Evolutionary conservation across 2,329 filamentous ascomycete genomes (phyloP).

Genomic region (Fusarium lyarnte): DNA sequence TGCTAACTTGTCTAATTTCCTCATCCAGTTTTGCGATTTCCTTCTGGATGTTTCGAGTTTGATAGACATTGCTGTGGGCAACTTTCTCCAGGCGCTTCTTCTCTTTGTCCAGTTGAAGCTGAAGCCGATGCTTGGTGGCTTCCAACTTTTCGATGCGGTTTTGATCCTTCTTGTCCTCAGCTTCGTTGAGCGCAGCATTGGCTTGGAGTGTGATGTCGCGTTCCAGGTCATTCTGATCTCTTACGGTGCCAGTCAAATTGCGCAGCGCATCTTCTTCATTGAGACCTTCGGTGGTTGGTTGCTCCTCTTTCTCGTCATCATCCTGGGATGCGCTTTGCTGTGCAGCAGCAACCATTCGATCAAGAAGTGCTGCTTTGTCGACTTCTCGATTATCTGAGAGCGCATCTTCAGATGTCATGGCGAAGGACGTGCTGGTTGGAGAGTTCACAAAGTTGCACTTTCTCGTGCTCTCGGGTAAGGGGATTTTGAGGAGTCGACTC

Average conservation of each 20-base stretch:
- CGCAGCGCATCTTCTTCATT: conserved; percentile 70
- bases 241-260: conserved; percentile 73
- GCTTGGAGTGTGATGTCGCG: conserved; percentile 79
- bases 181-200: conserved; percentile 66
- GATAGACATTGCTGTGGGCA: conserved; percentile 54
- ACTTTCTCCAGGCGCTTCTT: conserved; percentile 58
- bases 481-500: not conserved
- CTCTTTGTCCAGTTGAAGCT: conserved; percentile 69
- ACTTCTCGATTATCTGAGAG: conserved; percentile 32
- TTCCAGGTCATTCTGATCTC: conserved; percentile 90
- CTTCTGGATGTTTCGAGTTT: conserved; percentile 67
- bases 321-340: conserved; percentile 38
- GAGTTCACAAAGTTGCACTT: not conserved
- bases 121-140: conserved; percentile 65
- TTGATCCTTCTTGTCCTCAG: conserved; percentile 70
- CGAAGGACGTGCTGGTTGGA: not conserved
- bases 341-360: conserved; percentile 46
- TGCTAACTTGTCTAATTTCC: conserved; percentile 71
- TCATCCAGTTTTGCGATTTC: conserved; percentile 74
- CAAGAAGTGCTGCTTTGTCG: conserved; percentile 41
- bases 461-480: not conserved
- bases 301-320: conserved; percentile 4
- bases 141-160: conserved; percentile 70
- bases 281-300: conserved; percentile 43
- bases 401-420: conserved; percentile 44